phyloP scores from a whole-genome alignment of 306 rosid genomes.

The Elaeagnus macrophylla region DNA sequence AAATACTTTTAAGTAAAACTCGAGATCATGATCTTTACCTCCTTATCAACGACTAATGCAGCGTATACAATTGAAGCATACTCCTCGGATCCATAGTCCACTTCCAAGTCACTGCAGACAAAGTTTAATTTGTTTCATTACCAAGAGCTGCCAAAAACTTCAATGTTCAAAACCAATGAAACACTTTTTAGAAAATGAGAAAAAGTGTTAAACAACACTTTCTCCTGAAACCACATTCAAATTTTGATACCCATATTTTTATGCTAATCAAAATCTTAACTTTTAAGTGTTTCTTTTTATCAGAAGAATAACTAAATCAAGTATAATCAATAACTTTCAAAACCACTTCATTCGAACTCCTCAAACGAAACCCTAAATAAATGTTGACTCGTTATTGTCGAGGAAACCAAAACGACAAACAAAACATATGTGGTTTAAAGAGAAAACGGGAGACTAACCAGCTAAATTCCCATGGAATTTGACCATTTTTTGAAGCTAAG shows the following conservation, averaged over 20 bases:
- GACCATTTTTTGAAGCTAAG: conserved; percentile 11
- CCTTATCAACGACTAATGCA: conserved; percentile 67
- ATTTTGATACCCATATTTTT: too few relatives aligned
- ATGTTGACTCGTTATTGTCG: background rate
- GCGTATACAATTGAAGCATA: conserved; percentile 59
- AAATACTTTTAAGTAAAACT: background rate
- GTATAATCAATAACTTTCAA: too few relatives aligned
- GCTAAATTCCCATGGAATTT: conserved; percentile 47
- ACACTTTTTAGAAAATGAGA: too few relatives aligned
- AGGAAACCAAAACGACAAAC: background rate
- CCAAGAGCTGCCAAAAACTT: too few relatives aligned
- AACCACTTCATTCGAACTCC: too few relatives aligned
- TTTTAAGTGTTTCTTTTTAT: too few relatives aligned
- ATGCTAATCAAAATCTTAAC: too few relatives aligned
- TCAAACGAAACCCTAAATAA: too few relatives aligned
- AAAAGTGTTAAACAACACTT: too few relatives aligned
- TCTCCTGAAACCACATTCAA: too few relatives aligned
- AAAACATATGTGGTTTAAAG: background rate
- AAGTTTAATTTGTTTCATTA: background rate
- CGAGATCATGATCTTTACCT: conserved; percentile 35
- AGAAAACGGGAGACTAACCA: conserved; percentile 33
- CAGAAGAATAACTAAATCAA: too few relatives aligned
- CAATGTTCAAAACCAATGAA: too few relatives aligned
- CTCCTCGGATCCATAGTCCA: conserved; percentile 56
- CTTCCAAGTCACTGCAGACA: conserved; percentile 68